These are phyloP conservation scores for Geoglossum cookeanum DNA, from an alignment of 2,329 filamentous ascomycete species.

Conservation along the genomic window DNA sequence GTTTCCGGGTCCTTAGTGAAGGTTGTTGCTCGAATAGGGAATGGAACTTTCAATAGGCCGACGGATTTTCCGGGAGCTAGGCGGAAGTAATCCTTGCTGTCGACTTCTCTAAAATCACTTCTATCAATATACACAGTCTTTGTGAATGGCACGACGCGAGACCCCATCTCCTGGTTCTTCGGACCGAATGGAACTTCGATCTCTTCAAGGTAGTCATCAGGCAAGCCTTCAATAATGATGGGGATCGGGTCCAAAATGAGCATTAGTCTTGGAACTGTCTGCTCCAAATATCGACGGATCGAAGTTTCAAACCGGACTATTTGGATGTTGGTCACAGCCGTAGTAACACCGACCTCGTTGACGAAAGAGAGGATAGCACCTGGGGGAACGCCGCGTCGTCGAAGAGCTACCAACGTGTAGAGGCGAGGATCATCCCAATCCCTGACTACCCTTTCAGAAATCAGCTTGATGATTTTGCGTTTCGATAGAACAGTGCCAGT, in stretches of 20 bases:
- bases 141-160: slow-evolving; percentile 45
- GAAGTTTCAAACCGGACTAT: slow-evolving; percentile 68
- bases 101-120: slow-evolving; percentile 55
- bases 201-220: slow-evolving; percentile 45
- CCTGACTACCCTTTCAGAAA: slow-evolving; percentile 57
- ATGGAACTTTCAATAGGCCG: slow-evolving; percentile 51
- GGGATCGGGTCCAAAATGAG: slow-evolving; percentile 71
- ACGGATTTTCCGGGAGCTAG: slow-evolving; percentile 57
- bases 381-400: slow-evolving; percentile 69
- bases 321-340: slow-evolving; percentile 59
- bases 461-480: slow-evolving; percentile 61
- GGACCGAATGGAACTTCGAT: slow-evolving; percentile 61
- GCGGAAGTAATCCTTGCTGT: slow-evolving; percentile 57
- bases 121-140: slow-evolving; percentile 72
- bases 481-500: slow-evolving; percentile 77
- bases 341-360: slow-evolving; percentile 80
- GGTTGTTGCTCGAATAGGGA: slow-evolving; percentile 47
- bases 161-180: slow-evolving; percentile 52
- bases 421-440: slow-evolving; percentile 85
- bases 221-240: slow-evolving; percentile 61
- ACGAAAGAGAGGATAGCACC: slow-evolving; percentile 79
- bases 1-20: slow-evolving; percentile 46
- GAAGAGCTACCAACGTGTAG: slow-evolving; percentile 70
- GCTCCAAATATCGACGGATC: slow-evolving; percentile 71
- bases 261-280: slow-evolving; percentile 75